phyloP scores from a whole-genome alignment of 345 rosid species.

The Capsella bursapastoris region DNA sequence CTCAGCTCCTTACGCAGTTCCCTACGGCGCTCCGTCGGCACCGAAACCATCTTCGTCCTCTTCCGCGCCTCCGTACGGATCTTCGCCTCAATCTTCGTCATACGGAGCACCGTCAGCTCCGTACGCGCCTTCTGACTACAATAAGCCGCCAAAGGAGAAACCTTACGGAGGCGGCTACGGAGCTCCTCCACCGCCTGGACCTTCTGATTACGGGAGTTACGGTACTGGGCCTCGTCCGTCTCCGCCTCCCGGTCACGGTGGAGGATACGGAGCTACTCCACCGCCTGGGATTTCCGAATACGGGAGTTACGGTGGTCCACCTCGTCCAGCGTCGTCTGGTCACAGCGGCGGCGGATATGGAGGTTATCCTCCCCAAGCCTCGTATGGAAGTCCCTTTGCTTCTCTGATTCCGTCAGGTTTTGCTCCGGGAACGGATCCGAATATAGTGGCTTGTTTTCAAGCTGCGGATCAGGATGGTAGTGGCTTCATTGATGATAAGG shows the following conservation, averaged over 20 bases:
- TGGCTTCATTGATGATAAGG: slow-evolving; percentile 86
- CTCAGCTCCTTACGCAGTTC: slow-evolving; percentile 45
- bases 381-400: slow-evolving; percentile 69
- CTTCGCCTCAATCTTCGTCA: slow-evolving; percentile 26
- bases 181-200: slow-evolving; percentile 43
- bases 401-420: slow-evolving; percentile 78
- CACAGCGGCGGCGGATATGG: slow-evolving; percentile 47
- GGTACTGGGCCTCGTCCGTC: slow-evolving; percentile 44
- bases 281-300: slow-evolving; percentile 36
- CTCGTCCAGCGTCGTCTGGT: slow-evolving; percentile 47
- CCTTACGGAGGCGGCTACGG: slow-evolving; percentile 46
- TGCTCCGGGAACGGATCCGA: slow-evolving; percentile 92
- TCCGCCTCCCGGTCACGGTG: slow-evolving; percentile 36
- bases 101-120: slow-evolving; percentile 52
- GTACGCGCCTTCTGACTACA: slow-evolving; percentile 49
- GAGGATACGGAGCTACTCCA: slow-evolving; percentile 50
- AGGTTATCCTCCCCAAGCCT: slow-evolving; percentile 42
- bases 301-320: slow-evolving; percentile 51
- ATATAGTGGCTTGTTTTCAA: slow-evolving; percentile 75
- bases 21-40: slow-evolving; percentile 37
- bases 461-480: slow-evolving; percentile 88
- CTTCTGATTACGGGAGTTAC: slow-evolving; percentile 39
- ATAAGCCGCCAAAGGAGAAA: slow-evolving; percentile 77
- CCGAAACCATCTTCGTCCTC: slow-evolving; percentile 43
- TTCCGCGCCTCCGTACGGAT: slow-evolving; percentile 36